These are phyloP conservation scores for Myriangium duriaei DNA, from an alignment of 2,329 filamentous ascomycete genomes.

Conservation along the genomic window DNA sequence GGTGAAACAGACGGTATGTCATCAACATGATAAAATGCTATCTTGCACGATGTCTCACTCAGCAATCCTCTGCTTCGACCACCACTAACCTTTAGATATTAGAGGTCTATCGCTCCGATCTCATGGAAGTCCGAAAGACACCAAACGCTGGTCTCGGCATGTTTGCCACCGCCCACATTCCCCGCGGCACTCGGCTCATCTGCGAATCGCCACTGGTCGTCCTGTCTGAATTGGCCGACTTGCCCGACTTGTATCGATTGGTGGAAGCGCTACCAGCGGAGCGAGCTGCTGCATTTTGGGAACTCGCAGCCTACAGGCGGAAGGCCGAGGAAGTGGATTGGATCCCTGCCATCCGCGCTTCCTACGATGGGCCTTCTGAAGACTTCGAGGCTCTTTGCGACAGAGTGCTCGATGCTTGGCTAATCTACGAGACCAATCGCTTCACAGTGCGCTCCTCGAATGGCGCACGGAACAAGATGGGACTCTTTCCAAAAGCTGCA, in stretches of 20 bases:
- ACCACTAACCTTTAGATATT: no score
- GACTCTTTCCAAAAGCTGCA: slow-evolving; percentile 11
- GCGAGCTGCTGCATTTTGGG: slow-evolving; percentile 10
- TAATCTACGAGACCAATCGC: slow-evolving; percentile 13
- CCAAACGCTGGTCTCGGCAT: slow-evolving; percentile 11
- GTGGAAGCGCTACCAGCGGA: slow-evolving; percentile 5
- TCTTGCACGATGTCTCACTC: no score
- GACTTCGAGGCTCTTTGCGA: slow-evolving; percentile 9
- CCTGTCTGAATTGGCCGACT: slow-evolving; percentile 11
- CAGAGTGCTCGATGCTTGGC: slow-evolving; percentile 8
- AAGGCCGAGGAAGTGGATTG: slow-evolving; percentile 10
- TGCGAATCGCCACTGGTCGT: slow-evolving; percentile 11
- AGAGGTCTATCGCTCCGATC: slow-evolving; percentile 10
- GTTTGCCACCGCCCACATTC: slow-evolving; percentile 10
- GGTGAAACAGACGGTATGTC: slow-evolving; percentile 4
- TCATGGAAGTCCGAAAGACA: slow-evolving; percentile 10
- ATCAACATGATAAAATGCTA: no score
- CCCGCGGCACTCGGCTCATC: slow-evolving; percentile 11
- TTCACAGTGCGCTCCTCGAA: slow-evolving; percentile 11
- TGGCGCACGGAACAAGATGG: slow-evolving; percentile 9
- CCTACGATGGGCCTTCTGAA: slow-evolving; percentile 4
- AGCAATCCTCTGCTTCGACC: no score
- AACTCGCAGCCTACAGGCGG: slow-evolving; percentile 5
- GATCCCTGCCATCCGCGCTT: slow-evolving; percentile 8
- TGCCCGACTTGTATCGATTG: slow-evolving; percentile 9